phyloP scores from a whole-genome alignment of 352 stramenopile genomes.

The Pythium rishiriense region DNA sequence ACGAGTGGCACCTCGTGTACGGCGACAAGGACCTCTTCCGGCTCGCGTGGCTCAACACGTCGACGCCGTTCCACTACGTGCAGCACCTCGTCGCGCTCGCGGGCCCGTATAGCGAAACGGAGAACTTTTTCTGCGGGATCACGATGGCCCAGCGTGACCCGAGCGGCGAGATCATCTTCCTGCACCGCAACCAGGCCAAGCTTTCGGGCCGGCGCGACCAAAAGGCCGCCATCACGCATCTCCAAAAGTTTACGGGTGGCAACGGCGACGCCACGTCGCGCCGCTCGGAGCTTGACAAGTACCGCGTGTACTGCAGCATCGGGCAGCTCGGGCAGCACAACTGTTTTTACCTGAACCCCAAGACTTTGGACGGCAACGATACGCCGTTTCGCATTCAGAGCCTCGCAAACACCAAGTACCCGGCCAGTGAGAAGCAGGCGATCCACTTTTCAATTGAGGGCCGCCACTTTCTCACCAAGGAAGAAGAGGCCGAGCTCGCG shows the following conservation, averaged over 20 bases:
- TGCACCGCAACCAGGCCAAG: constrained; percentile 83
- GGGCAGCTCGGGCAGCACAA: constrained; percentile 56
- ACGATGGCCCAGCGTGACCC: constrained; percentile 81
- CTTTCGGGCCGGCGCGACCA: constrained; percentile 64
- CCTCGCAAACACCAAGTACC: constrained; percentile 56
- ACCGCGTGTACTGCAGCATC: constrained; percentile 67
- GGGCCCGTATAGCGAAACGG: constrained; percentile 44
- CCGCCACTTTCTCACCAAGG: constrained; percentile 47
- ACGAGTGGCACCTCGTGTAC: constrained; percentile 69
- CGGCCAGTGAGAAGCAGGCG: constrained; percentile 61
- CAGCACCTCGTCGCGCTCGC: constrained; percentile 56
- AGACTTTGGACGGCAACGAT: constrained; percentile 33
- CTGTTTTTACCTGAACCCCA: constrained; percentile 64
- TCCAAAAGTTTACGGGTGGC: constrained; percentile 79
- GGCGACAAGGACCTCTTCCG: constrained; percentile 80
- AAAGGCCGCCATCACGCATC: constrained; percentile 59
- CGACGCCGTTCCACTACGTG: constrained; percentile 66
- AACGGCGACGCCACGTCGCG: constrained; percentile 56
- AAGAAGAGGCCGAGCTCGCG: constrained; percentile 59
- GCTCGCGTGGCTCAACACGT: constrained; percentile 77
- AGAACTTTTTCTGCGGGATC: constrained; percentile 77
- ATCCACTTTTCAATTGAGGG: constrained; percentile 82
- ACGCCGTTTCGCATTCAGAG: constrained; percentile 61
- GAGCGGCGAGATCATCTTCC: constrained; percentile 69
- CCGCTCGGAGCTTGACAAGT: constrained; percentile 63